phyloP scores from a whole-genome alignment of 805 yeast species.

The Diddensiella santjacobensis region DNA sequence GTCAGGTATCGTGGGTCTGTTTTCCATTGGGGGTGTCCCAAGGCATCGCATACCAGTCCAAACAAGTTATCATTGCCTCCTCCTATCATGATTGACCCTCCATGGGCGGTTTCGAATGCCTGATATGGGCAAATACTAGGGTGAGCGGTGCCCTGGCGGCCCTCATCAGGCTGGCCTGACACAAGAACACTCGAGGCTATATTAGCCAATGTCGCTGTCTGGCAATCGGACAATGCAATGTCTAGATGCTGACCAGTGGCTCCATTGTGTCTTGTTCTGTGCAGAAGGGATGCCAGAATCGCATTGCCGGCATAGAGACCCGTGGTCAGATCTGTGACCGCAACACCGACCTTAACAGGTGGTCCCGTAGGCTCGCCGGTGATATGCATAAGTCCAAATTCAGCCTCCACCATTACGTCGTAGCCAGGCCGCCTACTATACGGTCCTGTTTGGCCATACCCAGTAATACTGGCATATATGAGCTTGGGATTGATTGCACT shows the following conservation, averaged over 20 bases:
- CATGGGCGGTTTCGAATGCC: slow-evolving; percentile 37
- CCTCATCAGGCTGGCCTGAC: slow-evolving; percentile 38
- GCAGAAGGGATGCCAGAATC: slow-evolving; percentile 37
- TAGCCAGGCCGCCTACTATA: slow-evolving; percentile 39
- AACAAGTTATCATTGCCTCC: slow-evolving; percentile 41
- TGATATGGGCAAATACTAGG: slow-evolving; percentile 42
- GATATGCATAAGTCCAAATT: slow-evolving; percentile 43
- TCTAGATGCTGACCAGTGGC: slow-evolving; percentile 38
- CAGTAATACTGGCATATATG: slow-evolving; percentile 39
- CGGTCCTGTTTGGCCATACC: slow-evolving; percentile 43
- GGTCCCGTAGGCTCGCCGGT: slow-evolving; percentile 40
- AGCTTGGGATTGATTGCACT: slow-evolving; percentile 27
- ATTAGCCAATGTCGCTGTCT: slow-evolving; percentile 39
- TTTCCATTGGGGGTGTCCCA: slow-evolving; percentile 38
- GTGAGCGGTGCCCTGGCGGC: slow-evolving; percentile 41
- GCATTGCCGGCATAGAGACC: slow-evolving; percentile 39
- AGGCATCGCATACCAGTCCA: slow-evolving; percentile 32
- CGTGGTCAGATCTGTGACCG: slow-evolving; percentile 42
- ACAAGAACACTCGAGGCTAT: slow-evolving; percentile 38
- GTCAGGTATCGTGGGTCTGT: slow-evolving; percentile 33
- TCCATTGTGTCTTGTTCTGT: slow-evolving; percentile 31
- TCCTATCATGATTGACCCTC: slow-evolving; percentile 39
- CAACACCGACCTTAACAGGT: slow-evolving; percentile 43
- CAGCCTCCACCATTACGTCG: slow-evolving; percentile 45
- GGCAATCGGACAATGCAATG: slow-evolving; percentile 38